phyloP scores from a whole-genome alignment of 768 basidiomycete genomes.

The Serendipita indica region DNA sequence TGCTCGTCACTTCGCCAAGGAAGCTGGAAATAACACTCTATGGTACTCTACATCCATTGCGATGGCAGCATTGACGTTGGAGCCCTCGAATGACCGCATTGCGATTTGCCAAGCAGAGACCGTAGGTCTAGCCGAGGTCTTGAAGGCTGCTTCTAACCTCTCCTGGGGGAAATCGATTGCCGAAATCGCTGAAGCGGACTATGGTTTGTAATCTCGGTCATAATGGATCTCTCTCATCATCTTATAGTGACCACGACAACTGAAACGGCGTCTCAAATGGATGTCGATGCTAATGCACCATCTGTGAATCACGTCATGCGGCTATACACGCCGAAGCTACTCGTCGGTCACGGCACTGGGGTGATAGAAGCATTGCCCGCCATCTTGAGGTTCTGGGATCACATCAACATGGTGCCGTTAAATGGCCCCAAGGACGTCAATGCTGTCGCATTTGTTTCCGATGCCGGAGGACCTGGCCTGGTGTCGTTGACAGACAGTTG shows the following conservation, averaged over 20 bases:
- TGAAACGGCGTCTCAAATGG: not conserved
- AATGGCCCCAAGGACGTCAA: slow-evolving; percentile 1
- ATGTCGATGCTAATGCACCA: not conserved
- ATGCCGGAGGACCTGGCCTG: not conserved
- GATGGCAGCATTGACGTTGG: not conserved
- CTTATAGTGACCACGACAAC: not conserved
- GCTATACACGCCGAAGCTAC: not conserved
- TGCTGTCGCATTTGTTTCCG: slow-evolving; percentile 1
- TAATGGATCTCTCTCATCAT: no score
- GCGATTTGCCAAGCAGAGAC: not conserved
- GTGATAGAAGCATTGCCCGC: not conserved
- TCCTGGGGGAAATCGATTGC: not conserved
- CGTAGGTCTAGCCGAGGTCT: not conserved
- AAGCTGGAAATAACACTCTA: not conserved
- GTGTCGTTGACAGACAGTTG: not conserved
- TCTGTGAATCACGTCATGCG: not conserved
- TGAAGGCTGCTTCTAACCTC: not conserved
- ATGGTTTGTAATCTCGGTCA: no score
- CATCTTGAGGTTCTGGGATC: slow-evolving; percentile 4
- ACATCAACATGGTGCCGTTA: not conserved
- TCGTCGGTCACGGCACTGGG: not conserved
- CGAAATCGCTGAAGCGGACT: not conserved
- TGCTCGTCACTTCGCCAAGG: not conserved
- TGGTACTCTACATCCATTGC: not conserved
- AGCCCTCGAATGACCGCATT: no score